phyloP scores from a whole-genome alignment of 2,329 filamentous ascomycete genomes.

The Arthrobotrys conoides region DNA sequence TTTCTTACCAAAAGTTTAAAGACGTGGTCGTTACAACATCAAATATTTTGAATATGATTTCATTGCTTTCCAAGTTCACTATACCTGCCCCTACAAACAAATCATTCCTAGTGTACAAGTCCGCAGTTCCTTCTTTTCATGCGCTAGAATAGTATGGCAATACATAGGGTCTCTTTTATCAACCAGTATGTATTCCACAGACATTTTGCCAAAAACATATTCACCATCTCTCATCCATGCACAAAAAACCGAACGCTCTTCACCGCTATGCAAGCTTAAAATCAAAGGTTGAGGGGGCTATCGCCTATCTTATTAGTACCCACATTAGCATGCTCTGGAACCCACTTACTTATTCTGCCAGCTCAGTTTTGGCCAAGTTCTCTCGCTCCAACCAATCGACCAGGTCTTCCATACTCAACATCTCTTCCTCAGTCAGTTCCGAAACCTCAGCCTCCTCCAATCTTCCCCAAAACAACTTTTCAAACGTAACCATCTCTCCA shows the following conservation, averaged over 20 bases:
- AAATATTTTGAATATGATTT: not conserved
- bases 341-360: slow-evolving; percentile 3
- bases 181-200: not conserved
- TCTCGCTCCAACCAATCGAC: slow-evolving; percentile 17
- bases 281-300: not conserved
- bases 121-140: not conserved
- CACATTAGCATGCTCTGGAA: not conserved
- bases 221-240: too few relatives aligned
- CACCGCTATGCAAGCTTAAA: not conserved
- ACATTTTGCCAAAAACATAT: slow-evolving; percentile 4
- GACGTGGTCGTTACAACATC: too few relatives aligned
- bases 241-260: not conserved
- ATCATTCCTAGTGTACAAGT: not conserved
- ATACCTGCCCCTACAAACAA: not conserved
- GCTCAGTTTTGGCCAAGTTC: slow-evolving; percentile 32
- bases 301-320: not conserved
- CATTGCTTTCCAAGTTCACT: not conserved
- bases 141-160: not conserved
- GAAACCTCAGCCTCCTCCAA: slow-evolving; percentile 34
- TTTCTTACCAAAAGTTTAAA: too few relatives aligned
- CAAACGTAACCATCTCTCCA: slow-evolving; percentile 45
- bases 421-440: slow-evolving; percentile 36
- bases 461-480: slow-evolving; percentile 36
- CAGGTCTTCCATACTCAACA: slow-evolving; percentile 24
- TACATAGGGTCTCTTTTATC: not conserved